Evolutionary conservation across 352 stramenopile genomes (phyloP).

Genomic region (Phytophthora boehmeriae): DNA sequence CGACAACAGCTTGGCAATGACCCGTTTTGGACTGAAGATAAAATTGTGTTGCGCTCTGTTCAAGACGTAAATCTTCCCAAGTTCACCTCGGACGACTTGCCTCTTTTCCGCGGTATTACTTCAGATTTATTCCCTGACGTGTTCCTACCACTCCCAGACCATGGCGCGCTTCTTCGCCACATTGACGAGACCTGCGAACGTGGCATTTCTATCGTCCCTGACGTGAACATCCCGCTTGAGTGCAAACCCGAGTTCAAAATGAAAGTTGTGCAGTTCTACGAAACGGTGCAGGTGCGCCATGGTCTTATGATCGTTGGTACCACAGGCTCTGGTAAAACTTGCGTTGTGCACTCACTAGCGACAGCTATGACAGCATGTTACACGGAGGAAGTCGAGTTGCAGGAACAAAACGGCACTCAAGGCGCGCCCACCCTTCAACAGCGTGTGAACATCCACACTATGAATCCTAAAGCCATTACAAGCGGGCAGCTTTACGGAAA

Average conservation of each 20-base stretch:
- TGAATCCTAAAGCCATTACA: slow-evolving; percentile 96
- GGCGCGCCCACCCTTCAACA: slow-evolving; percentile 49
- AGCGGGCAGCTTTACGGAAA: slow-evolving; percentile 95
- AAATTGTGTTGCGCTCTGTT: slow-evolving; percentile 92
- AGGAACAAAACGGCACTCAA: slow-evolving; percentile 38
- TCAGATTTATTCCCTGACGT: slow-evolving; percentile 94
- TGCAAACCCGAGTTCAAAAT: slow-evolving; percentile 86
- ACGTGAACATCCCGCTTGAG: slow-evolving; percentile 64
- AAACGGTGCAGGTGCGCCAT: slow-evolving; percentile 94
- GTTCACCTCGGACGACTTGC: slow-evolving; percentile 93
- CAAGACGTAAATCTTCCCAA: slow-evolving; percentile 96
- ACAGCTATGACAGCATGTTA: slow-evolving; percentile 78
- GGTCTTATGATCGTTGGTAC: slow-evolving; percentile 96
- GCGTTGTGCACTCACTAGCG: slow-evolving; percentile 86
- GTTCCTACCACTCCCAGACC: slow-evolving; percentile 86
- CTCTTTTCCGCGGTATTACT: slow-evolving; percentile 93
- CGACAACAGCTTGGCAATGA: slow-evolving; percentile 90
- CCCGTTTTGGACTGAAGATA: slow-evolving; percentile 89
- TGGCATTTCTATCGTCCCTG: slow-evolving; percentile 67
- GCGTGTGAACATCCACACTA: slow-evolving; percentile 82
- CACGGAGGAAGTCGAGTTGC: slow-evolving; percentile 39
- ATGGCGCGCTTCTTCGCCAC: slow-evolving; percentile 76
- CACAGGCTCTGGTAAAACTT: slow-evolving; percentile 94
- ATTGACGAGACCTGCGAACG: slow-evolving; percentile 83
- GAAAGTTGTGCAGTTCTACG: slow-evolving; percentile 95